A percentile compares a stretch with the other conserved stretches of the same genome.
phyloP scores from a whole-genome alignment of 2,329 filamentous ascomycete genomes.

The Trichophyton schoenleinii region DNA sequence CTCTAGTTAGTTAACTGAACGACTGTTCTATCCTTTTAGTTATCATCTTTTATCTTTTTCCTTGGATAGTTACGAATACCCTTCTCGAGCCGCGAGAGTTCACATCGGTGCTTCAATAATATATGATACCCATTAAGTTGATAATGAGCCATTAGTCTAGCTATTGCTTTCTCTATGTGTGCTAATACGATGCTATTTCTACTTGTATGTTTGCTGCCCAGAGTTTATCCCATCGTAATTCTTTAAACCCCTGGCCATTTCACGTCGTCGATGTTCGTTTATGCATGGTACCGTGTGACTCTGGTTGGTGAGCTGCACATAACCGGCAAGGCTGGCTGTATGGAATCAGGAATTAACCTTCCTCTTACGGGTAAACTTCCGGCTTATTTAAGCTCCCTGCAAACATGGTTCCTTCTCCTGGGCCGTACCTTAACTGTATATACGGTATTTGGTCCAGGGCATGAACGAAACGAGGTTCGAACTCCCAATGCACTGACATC shows the following conservation, averaged over 20 bases:
- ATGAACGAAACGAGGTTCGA: neutral
- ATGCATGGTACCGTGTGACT: neutral
- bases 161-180: neutral
- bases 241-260: neutral
- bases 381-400: neutral
- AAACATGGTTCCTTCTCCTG: neutral
- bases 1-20: neutral
- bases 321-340: neutral
- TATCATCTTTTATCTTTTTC: too few relatives aligned
- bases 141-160: neutral
- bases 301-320: neutral
- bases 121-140: conserved; percentile 1
- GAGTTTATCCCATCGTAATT: neutral
- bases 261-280: neutral
- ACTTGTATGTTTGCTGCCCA: neutral
- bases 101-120: neutral
- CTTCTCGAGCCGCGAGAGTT: neutral
- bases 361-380: neutral
- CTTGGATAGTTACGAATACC: neutral
- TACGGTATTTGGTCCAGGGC: neutral
- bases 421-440: neutral
- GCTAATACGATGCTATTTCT: neutral
- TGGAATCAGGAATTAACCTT: neutral
- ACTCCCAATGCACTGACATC: too few relatives aligned
- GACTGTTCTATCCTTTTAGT: neutral